Conservation (phyloP, 305 asterid genomes). For the Euphrasia arctica region DNA sequence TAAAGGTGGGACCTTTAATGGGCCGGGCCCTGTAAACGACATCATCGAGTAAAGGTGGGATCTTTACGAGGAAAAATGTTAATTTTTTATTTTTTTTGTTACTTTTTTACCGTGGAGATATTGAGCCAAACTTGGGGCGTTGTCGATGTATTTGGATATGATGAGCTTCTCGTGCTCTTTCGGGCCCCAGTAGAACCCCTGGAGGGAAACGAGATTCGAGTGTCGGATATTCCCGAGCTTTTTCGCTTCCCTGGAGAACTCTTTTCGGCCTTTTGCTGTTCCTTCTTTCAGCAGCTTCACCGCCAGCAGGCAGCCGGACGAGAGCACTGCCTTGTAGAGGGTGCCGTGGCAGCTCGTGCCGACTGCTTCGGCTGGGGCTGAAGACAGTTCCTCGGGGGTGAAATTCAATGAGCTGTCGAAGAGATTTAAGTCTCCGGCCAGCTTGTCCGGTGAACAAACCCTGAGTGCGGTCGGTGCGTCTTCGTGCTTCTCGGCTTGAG, state of each 20-base stretch:
- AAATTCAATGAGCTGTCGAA: conserved; percentile 60
- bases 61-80: too few relatives aligned
- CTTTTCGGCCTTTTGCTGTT: conserved; percentile 69
- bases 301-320: conserved; percentile 59
- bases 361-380: conserved; percentile 85
- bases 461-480: conserved; percentile 28
- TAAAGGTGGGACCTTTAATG: conserved; percentile 48
- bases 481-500: conserved; percentile 37
- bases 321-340: conserved; percentile 65
- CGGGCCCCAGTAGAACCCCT: conserved; percentile 91
- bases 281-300: conserved; percentile 86
- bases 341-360: conserved; percentile 94
- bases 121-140: conserved; percentile 65
- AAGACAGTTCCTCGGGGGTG: conserved; percentile 70
- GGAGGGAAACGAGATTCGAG: conserved; percentile 67
- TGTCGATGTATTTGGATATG: conserved; percentile 53
- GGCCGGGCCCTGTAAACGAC: conserved; percentile 44
- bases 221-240: conserved; percentile 75
- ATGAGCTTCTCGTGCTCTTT: conserved; percentile 81
- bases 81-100: too few relatives aligned
- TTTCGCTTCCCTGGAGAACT: conserved; percentile 77
- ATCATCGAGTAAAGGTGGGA: background rate
- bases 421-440: conserved; percentile 78
- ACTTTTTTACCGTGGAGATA: conserved; percentile 59
- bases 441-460: conserved; percentile 74